Base-by-base conservation (phyloP, 1,284 basidiomycete genomes). In the Schizophyllum commune region DNA sequence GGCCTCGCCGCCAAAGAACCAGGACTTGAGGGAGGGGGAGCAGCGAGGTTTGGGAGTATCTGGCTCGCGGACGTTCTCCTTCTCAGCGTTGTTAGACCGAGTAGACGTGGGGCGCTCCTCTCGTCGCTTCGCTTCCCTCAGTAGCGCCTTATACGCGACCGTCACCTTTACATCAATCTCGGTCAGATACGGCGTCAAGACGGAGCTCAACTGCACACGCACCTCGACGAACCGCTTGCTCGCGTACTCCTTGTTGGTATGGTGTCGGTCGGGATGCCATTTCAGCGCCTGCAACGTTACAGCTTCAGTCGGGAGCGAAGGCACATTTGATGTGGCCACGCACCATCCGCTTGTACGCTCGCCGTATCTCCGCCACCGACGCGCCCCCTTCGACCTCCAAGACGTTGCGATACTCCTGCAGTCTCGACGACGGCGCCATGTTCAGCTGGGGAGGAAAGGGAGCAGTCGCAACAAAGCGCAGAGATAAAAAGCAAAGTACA, bases 231-330 rank as follows among this genome's bases (percentile, higher is more conserved):
- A 47, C 13, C 39, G 39, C 39, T 47, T 47, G 39, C 39, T 47
- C 39, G 39, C 39, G 17, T 47, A 47, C 58, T 83, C 86, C 67
- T 95, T 94, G 65, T 88, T 85, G 55, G 88, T 86, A 60, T 79
- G 78, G 73, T 96, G 96, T 59, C 95, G 84, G 74, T 96, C 94
- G 39, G 93, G 93, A 75, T 96, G 94, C 85, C 89, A 91, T 79
- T 91, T 92, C 71, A 96, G 76, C 53, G 92, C 92, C 85, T 92
- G 58, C 13, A n/a, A 22, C 60, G 58, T 59, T 85, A 72, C 83
- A 79, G 57, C 82, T 21, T 33, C 34, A 19, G 47, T 9, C 15
- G 54, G 34, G 34, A 52, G 11, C 39, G 32, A 27, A 51, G 78
- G 32, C 79, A 75, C 1, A 57, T 33, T 34, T 33, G 52, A 13